Evolutionary conservation across 768 basidiomycete genomes (phyloP), one percentile per base, ranked within the genome.

Genomic region (Cystoderma amianthinum): DNA sequence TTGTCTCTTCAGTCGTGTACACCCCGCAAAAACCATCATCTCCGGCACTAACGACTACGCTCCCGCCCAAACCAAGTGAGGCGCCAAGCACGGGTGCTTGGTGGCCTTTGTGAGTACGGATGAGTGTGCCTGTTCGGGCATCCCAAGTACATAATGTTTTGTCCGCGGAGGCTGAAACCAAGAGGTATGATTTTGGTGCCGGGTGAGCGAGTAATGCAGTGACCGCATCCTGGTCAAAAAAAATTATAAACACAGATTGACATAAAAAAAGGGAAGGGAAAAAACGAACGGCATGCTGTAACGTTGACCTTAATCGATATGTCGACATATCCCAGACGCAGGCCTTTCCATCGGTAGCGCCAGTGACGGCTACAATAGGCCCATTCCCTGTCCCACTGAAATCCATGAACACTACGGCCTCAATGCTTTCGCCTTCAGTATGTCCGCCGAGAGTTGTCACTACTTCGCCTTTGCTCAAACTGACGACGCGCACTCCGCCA

Each of bases 301-400:
- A 65, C 11, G 87, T 92, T 13, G 83, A 74, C 42, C 96, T 76
- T 39, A 93, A 58, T 46, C 86, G 74, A 73, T 89, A 89, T 18
- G 90, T 94, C 38, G 74, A 74, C 32, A 94, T 71, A 63, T 99
- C 96, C 93, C 95, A 99, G 23, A 97, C 81, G 51, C 87, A 91
- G 13, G 82, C 85, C 56, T 91, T 94, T 0, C 93, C 92, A 55
- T 99, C 96, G 3, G 95, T 97, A 3, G 79, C 92, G 9, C 88
- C 94, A 2, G 87, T 91, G 0, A 90, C 79, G 9, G 82, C 81
- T 15, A 88, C 78, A 5, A 77, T 78, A 5, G 75, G 69, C 3
- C 74, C 73, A 5, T 49, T 44, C 18, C 49, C 65, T 3, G 67
- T 72, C 0, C 79, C 74, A 9, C 81, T 68, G 15, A 94, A 64